Evolutionary conservation across 169 alveolate genomes (phyloP), one percentile per base, ranked within the genome.

Genomic region (Eimeria acervulina): DNA sequence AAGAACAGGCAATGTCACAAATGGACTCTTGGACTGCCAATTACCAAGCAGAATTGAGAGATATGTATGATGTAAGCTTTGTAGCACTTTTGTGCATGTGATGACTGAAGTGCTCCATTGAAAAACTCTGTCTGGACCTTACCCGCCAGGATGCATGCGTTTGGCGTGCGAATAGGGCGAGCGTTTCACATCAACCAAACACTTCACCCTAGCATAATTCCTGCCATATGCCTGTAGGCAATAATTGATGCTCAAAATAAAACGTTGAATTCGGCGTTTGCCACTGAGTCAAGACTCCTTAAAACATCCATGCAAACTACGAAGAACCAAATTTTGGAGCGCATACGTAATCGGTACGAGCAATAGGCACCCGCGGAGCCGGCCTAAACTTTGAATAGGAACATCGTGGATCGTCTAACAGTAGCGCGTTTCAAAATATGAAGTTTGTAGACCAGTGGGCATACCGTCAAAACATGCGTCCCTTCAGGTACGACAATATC

Each of bases 251-350:
- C 94, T 40, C 94, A 87, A 63, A 87, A 61, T 63, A 12, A 26
- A 21, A 76, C 63, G 1, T 2, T 87, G 2, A 87, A 38, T 26
- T 40, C 47, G 28, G 81, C 94, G 5, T 87, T 40, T 38, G 94
- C 83, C 28, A 40, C 94, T 51, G 94, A 87, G 66, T 38, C 63
- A 63, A 33, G 66, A 19, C 94, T 87, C 23, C 94, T 87, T 36
- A 42, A n/a, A 42, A 19, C 83, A 33, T 87, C 94, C 38, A 87
- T 87, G 94, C 94, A 87, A 40, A 63, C 94, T 87, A 42, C 55
- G 36, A 87, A 63, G 66, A 87, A 59, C 61, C 81, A 63, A 42
- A 31, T 87, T 36, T 59, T 87, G 68, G 94, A 87, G 19, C 83
- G 23, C 33, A 87, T 33, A 59, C 83, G 63, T 6, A 61, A 10